phyloP scores from a whole-genome alignment of 441 rosid genomes.

The Mallotus repandus region DNA sequence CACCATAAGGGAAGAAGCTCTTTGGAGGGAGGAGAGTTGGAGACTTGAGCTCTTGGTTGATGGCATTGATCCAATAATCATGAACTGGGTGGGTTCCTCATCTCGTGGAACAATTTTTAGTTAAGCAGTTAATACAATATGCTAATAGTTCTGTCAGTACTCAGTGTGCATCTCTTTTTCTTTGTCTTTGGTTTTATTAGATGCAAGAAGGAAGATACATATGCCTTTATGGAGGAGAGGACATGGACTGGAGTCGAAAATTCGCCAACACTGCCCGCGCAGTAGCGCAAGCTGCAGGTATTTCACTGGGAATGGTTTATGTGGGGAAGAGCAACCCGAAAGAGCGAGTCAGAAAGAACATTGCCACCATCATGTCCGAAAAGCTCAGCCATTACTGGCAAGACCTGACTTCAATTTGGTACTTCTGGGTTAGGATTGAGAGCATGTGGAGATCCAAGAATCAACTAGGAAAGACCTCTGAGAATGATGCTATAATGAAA shows the following conservation, averaged over 20 bases:
- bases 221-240: conserved; percentile 79
- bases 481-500: conserved; percentile 47
- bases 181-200: conserved; percentile 34
- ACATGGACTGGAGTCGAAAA: conserved; percentile 66
- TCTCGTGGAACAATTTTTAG: not conserved
- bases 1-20: conserved; percentile 45
- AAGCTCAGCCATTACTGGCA: conserved; percentile 49
- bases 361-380: conserved; percentile 31
- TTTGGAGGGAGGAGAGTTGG: conserved; percentile 66
- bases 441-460: conserved; percentile 75
- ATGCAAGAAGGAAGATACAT: conserved; percentile 55
- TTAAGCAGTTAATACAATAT: too few species aligned
- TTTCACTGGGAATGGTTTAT: conserved; percentile 61
- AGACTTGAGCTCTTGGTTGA: conserved; percentile 61
- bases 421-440: conserved; percentile 72
- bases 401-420: conserved; percentile 52
- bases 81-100: conserved; percentile 48
- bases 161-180: not conserved
- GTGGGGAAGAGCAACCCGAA: conserved; percentile 69
- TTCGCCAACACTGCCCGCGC: conserved; percentile 39
- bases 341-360: conserved; percentile 42
- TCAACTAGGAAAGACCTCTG: conserved; percentile 33
- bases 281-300: conserved; percentile 44
- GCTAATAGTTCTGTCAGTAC: not conserved
- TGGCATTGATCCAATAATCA: conserved; percentile 49